phyloP scores from a whole-genome alignment of 2,329 filamentous ascomycete genomes.

The Pyrenophora seminiperda region DNA sequence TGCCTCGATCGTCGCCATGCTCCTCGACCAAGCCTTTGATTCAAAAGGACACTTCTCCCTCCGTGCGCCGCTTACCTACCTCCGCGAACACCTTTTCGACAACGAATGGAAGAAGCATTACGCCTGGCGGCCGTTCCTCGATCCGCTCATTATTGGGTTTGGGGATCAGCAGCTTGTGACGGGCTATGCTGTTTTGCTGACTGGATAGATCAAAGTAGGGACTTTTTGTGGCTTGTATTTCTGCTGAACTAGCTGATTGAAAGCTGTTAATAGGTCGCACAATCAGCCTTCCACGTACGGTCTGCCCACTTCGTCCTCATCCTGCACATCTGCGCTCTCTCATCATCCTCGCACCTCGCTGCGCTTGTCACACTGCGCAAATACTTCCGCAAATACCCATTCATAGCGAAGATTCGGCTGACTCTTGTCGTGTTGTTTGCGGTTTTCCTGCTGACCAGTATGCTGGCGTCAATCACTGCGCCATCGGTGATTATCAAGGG shows the following conservation, averaged over 20 bases:
- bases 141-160: conserved; percentile 39
- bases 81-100: conserved; percentile 31
- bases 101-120: conserved; percentile 40
- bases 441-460: conserved; percentile 33
- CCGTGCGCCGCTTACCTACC: conserved; percentile 26
- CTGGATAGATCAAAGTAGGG: conserved; percentile 38
- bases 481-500: conserved; percentile 12
- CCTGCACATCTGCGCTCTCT: conserved; percentile 40
- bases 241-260: conserved; percentile 1
- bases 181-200: conserved; percentile 39
- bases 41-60: conserved; percentile 31
- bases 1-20: conserved; percentile 39
- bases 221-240: too few relatives aligned
- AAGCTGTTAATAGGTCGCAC: conserved; percentile 23
- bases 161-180: conserved; percentile 43
- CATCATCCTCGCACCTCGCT: conserved; percentile 40
- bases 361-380: conserved; percentile 40
- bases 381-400: conserved; percentile 37
- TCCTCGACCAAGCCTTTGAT: conserved; percentile 40
- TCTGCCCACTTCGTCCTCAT: conserved; percentile 40
- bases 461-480: conserved; percentile 34
- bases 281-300: conserved; percentile 33
- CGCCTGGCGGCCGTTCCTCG: conserved; percentile 38
- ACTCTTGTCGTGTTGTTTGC: conserved; percentile 36
- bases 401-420: conserved; percentile 37